Conservation (phyloP, 371 early-diverging fungal species). For the Furculomyces boomerangus region DNA sequence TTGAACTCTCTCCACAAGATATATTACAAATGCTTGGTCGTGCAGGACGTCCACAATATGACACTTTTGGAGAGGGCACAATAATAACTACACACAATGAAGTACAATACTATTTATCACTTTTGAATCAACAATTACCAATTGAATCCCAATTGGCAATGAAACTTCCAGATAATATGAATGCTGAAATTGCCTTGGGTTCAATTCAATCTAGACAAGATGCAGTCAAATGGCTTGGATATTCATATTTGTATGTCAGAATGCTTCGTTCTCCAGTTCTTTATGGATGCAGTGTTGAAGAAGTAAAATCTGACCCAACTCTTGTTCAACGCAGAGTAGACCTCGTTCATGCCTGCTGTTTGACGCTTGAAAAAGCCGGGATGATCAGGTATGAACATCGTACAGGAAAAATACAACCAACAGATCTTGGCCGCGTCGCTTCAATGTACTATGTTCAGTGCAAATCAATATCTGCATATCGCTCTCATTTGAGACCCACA, state of each 20-base stretch:
- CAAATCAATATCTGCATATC: conserved; percentile 79
- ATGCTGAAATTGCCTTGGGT: conserved; percentile 95
- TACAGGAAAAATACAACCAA: conserved; percentile 70
- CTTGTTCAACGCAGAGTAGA: conserved; percentile 74
- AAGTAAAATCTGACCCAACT: conserved; percentile 46
- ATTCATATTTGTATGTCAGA: conserved; percentile 93
- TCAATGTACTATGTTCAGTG: conserved; percentile 87
- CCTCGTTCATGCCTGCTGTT: conserved; percentile 74
- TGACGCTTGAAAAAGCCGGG: conserved; percentile 64
- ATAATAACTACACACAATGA: conserved; percentile 90
- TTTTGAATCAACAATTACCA: conserved; percentile 87
- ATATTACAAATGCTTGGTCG: conserved; percentile 99
- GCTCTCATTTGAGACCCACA: conserved; percentile 79
- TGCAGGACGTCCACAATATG: conserved; percentile 98
- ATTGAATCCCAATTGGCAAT: conserved; percentile 95
- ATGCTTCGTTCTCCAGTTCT: conserved; percentile 77
- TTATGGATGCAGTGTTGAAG: conserved; percentile 25
- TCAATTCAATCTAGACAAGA: conserved; percentile 80
- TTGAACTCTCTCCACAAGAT: conserved; percentile 86
- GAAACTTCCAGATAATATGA: conserved; percentile 76
- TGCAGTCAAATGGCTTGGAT: conserved; percentile 91
- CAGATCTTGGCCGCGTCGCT: conserved; percentile 91
- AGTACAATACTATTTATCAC: conserved; percentile 83
- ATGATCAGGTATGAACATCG: conserved; percentile 78
- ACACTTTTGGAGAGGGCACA: conserved; percentile 91